Percentiles rank a stretch among this genome's conserved stretches.
phyloP scores from a whole-genome alignment of 495 filamentous ascomycete genomes.

The Xylaria scruposa region DNA sequence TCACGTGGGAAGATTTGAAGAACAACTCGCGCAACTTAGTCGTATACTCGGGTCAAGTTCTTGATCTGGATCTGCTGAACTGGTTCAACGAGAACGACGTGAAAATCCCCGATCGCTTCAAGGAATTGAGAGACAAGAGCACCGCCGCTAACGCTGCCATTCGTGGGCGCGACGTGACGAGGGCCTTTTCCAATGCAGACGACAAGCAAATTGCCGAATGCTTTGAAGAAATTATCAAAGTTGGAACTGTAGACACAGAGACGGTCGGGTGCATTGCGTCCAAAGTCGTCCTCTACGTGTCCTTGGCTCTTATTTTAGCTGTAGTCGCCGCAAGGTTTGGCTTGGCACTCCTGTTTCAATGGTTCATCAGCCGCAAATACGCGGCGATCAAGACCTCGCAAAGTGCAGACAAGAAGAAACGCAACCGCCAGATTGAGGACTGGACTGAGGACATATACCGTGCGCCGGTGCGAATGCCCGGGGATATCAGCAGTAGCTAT shows the following conservation, averaged over 20 bases:
- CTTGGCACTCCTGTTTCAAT: slow-evolving; percentile 91
- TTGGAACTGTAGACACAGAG: slow-evolving; percentile 93
- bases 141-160: slow-evolving; percentile 68
- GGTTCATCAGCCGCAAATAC: slow-evolving; percentile 86
- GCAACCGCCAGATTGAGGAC: slow-evolving; percentile 94
- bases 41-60: slow-evolving; percentile 90
- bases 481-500: slow-evolving; percentile 67
- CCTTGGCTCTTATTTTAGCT: slow-evolving; percentile 88
- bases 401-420: slow-evolving; percentile 72
- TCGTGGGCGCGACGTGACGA: slow-evolving; percentile 89
- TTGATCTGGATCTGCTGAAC: slow-evolving; percentile 87
- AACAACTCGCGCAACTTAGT: slow-evolving; percentile 89
- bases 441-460: slow-evolving; percentile 98
- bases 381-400: slow-evolving; percentile 78
- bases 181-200: slow-evolving; percentile 74
- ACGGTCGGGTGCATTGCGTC: slow-evolving; percentile 98
- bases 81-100: slow-evolving; percentile 93
- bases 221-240: slow-evolving; percentile 89
- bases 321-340: slow-evolving; percentile 87
- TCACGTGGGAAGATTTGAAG: slow-evolving; percentile 92
- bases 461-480: slow-evolving; percentile 76
- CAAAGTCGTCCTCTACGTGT: slow-evolving; percentile 95
- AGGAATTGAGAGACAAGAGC: slow-evolving; percentile 67
- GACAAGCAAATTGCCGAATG: slow-evolving; percentile 87
- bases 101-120: slow-evolving; percentile 76